Evolutionary conservation across 495 filamentous ascomycete species (phyloP).

Genomic region (Sporormia fimetaria): DNA sequence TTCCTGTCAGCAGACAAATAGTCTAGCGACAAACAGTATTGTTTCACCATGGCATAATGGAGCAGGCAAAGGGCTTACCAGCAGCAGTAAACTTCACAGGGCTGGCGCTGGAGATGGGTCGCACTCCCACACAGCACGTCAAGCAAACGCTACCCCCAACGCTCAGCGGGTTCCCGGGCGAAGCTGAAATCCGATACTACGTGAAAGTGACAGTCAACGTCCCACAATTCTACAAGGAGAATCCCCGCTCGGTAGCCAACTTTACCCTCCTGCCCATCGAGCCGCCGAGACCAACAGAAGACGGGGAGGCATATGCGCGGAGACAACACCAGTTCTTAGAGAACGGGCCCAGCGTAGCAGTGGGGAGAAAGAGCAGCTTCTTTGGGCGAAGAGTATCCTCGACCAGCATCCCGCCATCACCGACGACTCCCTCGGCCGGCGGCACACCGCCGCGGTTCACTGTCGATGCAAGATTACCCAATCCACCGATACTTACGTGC

Average conservation of each 20-base stretch:
- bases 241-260: constrained; percentile 53
- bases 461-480: constrained; percentile 73
- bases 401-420: constrained; percentile 17
- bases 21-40: constrained; percentile 46
- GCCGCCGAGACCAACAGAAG: constrained; percentile 58
- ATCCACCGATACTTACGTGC: constrained; percentile 82
- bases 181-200: constrained; percentile 86
- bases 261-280: constrained; percentile 91
- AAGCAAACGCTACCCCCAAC: constrained; percentile 82
- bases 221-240: constrained; percentile 74
- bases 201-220: constrained; percentile 82
- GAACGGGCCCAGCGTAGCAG: constrained; percentile 46
- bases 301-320: constrained; percentile 73
- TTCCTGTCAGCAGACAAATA: constrained; percentile 54
- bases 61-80: too few relatives aligned
- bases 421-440: constrained; percentile 1
- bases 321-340: constrained; percentile 63
- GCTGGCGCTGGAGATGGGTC: constrained; percentile 47
- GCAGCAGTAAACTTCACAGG: constrained; percentile 45
- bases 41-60: too few relatives aligned
- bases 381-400: constrained; percentile 16
- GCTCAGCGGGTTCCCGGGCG: constrained; percentile 63
- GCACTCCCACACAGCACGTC: constrained; percentile 48
- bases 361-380: constrained; percentile 19
- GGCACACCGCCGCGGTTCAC: constrained; percentile 42